phyloP scores from a whole-genome alignment of 1,284 basidiomycete genomes.

The Puccinia triticina region DNA sequence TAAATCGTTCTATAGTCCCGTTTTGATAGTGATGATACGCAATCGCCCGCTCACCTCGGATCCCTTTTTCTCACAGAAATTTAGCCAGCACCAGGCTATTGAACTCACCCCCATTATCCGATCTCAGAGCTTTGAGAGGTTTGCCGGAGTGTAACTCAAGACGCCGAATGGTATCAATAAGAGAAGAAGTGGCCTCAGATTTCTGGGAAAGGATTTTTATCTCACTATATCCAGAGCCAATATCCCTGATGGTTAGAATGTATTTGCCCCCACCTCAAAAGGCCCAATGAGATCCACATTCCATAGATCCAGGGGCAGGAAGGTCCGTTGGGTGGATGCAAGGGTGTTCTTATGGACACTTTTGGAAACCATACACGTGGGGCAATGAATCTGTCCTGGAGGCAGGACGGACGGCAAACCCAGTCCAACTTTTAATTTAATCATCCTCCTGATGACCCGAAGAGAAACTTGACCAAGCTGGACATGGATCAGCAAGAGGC shows the following conservation, averaged over 20 bases:
- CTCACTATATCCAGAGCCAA: neutral
- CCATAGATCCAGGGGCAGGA: neutral
- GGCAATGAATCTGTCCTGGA: neutral
- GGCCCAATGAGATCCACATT: neutral
- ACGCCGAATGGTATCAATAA: neutral
- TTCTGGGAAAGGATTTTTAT: neutral
- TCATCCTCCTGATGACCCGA: neutral
- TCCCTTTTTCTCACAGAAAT: neutral
- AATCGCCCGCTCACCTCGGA: neutral
- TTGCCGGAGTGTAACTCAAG: neutral
- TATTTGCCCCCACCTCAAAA: constrained; percentile 13
- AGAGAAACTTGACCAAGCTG: neutral
- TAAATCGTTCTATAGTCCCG: neutral
- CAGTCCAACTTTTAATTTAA: neutral
- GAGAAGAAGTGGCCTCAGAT: neutral
- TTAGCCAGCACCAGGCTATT: neutral
- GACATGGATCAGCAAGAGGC: neutral
- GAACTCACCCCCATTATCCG: neutral
- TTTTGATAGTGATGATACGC: constrained; percentile 24
- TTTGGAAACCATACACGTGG: neutral
- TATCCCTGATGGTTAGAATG: neutral
- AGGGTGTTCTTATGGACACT: neutral
- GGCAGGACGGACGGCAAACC: neutral
- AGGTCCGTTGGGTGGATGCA: neutral
- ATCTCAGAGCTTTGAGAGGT: neutral